These are phyloP conservation scores for Pouteria campechiana DNA, from an alignment of 179 eudicot genomes.

Conservation along the genomic window DNA sequence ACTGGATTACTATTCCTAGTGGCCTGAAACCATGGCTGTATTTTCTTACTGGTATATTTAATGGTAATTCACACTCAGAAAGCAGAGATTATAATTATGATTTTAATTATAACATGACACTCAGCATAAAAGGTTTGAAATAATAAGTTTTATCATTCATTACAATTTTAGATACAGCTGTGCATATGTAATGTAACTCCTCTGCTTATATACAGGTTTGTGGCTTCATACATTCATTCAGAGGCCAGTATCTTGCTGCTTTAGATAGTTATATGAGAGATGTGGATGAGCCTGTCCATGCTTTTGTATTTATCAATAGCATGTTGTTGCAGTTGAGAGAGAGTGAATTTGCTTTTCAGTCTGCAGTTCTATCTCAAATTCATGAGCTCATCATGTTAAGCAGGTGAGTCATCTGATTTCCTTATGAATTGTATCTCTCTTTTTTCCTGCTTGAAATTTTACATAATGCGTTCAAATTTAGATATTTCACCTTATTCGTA, in stretches of 20 bases:
- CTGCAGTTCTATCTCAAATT: conserved; percentile 62
- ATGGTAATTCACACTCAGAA: too few relatives aligned
- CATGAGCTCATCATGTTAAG: conserved; percentile 52
- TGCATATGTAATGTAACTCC: conserved; percentile 1
- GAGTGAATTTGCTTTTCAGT: conserved; percentile 36
- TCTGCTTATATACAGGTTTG: conserved; percentile 44
- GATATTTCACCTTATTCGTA: background rate
- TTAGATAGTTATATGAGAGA: conserved; percentile 84
- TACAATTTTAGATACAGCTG: too few relatives aligned
- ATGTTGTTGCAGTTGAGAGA: conserved; percentile 29
- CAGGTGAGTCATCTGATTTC: conserved; percentile 36
- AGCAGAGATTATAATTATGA: too few relatives aligned
- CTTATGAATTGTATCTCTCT: background rate
- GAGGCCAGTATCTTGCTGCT: conserved; percentile 57
- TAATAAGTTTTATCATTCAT: too few relatives aligned
- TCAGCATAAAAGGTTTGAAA: too few relatives aligned
- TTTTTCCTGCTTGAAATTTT: background rate
- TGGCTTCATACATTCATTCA: conserved; percentile 67
- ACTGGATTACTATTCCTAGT: too few relatives aligned
- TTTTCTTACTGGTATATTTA: too few relatives aligned
- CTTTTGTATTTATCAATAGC: conserved; percentile 63
- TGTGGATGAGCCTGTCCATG: conserved; percentile 62
- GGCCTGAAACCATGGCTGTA: too few relatives aligned
- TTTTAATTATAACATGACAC: too few relatives aligned
- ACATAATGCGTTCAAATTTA: background rate